A percentile compares a stretch with the other conserved stretches of the same genome.
These are phyloP conservation scores for Dispira parvispora DNA, from an alignment of 192 early-diverging fungal species.

Conservation along the genomic window DNA sequence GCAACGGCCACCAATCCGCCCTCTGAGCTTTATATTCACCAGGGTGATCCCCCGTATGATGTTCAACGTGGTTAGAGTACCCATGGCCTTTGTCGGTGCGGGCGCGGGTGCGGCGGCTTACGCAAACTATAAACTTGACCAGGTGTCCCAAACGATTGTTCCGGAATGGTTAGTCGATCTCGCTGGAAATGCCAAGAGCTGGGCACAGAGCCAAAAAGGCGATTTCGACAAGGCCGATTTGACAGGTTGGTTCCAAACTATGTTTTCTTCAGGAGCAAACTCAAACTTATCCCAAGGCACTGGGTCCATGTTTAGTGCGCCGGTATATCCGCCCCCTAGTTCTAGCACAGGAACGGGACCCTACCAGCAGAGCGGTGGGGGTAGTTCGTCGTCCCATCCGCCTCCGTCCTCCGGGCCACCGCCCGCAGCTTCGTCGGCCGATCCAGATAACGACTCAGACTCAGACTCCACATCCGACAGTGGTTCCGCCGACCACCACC, in stretches of 20 bases:
- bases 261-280: background rate
- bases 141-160: background rate
- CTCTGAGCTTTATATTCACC: slow-evolving; percentile 3
- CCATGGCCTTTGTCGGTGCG: slow-evolving; percentile 35
- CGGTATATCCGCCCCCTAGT: background rate
- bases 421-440: slow-evolving; percentile 20
- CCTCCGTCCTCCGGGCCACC: slow-evolving; percentile 15
- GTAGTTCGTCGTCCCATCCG: slow-evolving; percentile 2
- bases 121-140: slow-evolving; percentile 39
- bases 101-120: slow-evolving; percentile 39
- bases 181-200: background rate
- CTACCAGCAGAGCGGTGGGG: background rate
- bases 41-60: background rate
- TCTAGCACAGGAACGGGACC: background rate
- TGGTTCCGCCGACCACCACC: slow-evolving; percentile 11
- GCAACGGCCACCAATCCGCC: slow-evolving; percentile 3
- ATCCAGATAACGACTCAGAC: slow-evolving; percentile 13
- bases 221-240: background rate
- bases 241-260: background rate
- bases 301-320: background rate
- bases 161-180: slow-evolving; percentile 22
- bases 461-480: slow-evolving; percentile 14
- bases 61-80: slow-evolving; percentile 24
- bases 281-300: background rate
- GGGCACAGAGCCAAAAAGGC: background rate